phyloP scores from a whole-genome alignment of 129 eudicot genomes.

The Centella asiatica region DNA sequence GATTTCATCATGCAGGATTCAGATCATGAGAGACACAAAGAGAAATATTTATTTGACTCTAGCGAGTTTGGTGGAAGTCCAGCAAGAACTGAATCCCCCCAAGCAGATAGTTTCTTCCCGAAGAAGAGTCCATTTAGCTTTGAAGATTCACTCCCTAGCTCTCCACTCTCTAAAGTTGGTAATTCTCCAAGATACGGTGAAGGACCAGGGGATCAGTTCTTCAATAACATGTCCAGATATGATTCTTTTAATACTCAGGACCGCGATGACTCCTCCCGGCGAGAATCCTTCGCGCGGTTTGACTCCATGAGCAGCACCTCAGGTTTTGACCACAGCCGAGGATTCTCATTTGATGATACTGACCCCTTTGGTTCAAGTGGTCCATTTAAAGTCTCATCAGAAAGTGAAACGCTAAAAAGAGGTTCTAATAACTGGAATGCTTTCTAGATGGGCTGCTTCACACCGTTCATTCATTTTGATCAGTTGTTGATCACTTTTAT shows the following conservation, averaged over 20 bases:
- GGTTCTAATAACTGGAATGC: constrained; percentile 58
- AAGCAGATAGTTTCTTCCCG: constrained; percentile 31
- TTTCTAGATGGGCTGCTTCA: constrained; percentile 25
- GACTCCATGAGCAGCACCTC: constrained; percentile 41
- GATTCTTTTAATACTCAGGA: constrained; percentile 39
- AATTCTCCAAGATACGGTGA: constrained; percentile 63
- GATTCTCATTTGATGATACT: constrained; percentile 69
- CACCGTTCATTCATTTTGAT: constrained; percentile 1
- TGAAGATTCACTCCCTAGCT: constrained; percentile 67
- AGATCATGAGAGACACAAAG: constrained; percentile 57
- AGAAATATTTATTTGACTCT: constrained; percentile 61
- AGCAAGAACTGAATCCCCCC: constrained; percentile 48
- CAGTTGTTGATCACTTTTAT: constrained; percentile 18
- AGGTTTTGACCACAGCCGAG: constrained; percentile 58
- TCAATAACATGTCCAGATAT: constrained; percentile 41
- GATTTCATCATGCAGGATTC: constrained; percentile 35
- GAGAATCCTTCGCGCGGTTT: constrained; percentile 36
- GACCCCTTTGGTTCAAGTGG: constrained; percentile 86
- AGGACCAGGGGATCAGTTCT: constrained; percentile 60
- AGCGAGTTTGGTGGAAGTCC: constrained; percentile 67
- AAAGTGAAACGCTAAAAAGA: constrained; percentile 44
- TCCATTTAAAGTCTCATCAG: constrained; percentile 77
- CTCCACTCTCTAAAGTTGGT: constrained; percentile 59
- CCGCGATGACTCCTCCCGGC: constrained; percentile 26
- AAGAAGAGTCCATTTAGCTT: constrained; percentile 52